Base-by-base conservation (phyloP, 169 alveolate species). In the Eimeria acervulina region DNA sequence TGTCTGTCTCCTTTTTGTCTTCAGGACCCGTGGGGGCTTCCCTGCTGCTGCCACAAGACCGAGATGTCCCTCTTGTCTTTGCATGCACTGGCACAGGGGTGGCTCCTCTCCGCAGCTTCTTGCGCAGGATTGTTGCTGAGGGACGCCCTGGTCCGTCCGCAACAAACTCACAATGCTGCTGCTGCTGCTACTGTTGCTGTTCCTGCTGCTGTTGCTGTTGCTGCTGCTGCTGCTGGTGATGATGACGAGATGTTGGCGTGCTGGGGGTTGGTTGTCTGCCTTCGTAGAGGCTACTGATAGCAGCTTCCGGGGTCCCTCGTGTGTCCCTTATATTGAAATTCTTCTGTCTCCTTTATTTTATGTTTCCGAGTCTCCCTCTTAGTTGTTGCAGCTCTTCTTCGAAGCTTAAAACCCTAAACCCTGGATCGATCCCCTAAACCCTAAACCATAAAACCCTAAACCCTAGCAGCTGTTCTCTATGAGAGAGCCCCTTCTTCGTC, bases 51-150 rank as follows among this genome's bases (percentile, higher is more conserved):
- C 91, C 91, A 28, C 76, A 51, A 52, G 91, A 83, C 52, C 51
- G 36, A 21, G 26, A 28, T 8, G 59, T 42, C 66, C 91, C 91
- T 4, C 42, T 83, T 51, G n/a, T 83, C 21, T 83, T 83, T 28
- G 91, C 91, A 44, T 83, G 91, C 91, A 83, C 91, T 17, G 91
- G 91, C 40, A 83, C 91, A 31, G 91, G 91, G 26, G 91, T 51
- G 23, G 91, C 91, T 13, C 91, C 91, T 28, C 72, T 83, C 15
- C 91, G 91, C 91, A 83, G 91, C 52, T 83, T 83, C 91, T 0
- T 83, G 38, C 91, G 91, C 13, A 47, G 74, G 51, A 51, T 83
- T n/a, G 33, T 31, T 17, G 74, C 76, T 12, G 52, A 83, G 52
- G 42, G 66, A n/a, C 91, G 91, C 31, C 13, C 59, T 28, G 91